These are phyloP conservation scores for sunflower (Helianthus annuus) DNA, from an alignment of 129 eudicot species.

Conservation along the genomic window DNA sequence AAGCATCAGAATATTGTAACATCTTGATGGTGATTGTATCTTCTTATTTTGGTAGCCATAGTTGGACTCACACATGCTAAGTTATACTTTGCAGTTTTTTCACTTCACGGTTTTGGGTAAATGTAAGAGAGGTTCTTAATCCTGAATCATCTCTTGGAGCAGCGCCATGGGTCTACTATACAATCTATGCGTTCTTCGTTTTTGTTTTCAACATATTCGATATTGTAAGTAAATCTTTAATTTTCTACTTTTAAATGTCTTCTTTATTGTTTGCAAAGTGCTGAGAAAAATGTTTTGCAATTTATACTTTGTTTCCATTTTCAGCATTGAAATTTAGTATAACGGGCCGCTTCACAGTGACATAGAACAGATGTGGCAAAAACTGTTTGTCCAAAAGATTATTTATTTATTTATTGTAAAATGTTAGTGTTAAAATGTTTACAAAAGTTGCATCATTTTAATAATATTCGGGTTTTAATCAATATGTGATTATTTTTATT, in stretches of 20 bases:
- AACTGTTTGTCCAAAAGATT: background rate
- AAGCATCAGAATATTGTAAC: background rate
- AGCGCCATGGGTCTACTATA: slow-evolving; percentile 85
- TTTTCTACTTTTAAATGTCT: too few relatives aligned
- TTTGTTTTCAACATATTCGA: slow-evolving; percentile 94
- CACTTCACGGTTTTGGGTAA: slow-evolving; percentile 71
- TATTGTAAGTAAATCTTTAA: slow-evolving; percentile 62
- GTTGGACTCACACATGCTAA: slow-evolving; percentile 1
- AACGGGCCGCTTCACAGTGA: background rate
- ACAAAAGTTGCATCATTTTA: background rate
- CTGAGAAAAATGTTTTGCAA: slow-evolving; percentile 2
- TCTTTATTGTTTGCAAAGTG: too few relatives aligned
- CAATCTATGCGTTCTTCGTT: slow-evolving; percentile 82
- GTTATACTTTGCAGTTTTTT: slow-evolving; percentile 59
- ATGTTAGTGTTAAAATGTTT: background rate
- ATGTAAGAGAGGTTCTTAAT: slow-evolving; percentile 67
- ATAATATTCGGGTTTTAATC: background rate
- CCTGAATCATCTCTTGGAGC: slow-evolving; percentile 91
- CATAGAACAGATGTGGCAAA: background rate
- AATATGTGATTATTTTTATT: slow-evolving; percentile 15
- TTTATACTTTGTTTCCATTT: background rate
- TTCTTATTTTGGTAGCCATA: slow-evolving; percentile 2
- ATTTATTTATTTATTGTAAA: background rate
- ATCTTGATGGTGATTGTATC: slow-evolving; percentile 13
- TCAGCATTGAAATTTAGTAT: background rate